These are phyloP conservation scores for Solanum tarapatanum DNA, from an alignment of 257 asterid genomes.

Conservation along the genomic window DNA sequence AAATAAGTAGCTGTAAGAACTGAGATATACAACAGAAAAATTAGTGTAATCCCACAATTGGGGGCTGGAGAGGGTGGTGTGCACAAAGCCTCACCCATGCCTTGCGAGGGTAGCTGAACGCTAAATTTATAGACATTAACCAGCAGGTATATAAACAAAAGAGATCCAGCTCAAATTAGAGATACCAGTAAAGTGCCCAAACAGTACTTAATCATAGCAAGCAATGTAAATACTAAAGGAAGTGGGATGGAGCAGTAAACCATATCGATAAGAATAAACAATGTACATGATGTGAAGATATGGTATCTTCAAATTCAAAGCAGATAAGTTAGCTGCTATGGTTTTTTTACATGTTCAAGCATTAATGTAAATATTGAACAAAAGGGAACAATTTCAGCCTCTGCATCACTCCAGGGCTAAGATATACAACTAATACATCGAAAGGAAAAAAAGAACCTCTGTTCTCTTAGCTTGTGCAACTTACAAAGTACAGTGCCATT, in stretches of 20 bases:
- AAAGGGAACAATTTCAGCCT: background rate
- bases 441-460: background rate
- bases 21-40: background rate
- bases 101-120: background rate
- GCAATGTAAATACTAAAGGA: background rate
- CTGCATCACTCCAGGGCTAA: background rate
- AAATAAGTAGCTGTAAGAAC: background rate
- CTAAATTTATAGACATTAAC: background rate
- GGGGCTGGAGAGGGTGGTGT: background rate
- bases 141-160: background rate
- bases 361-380: background rate
- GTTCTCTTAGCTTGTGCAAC: background rate
- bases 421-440: background rate
- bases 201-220: background rate
- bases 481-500: background rate
- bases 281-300: background rate
- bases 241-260: background rate
- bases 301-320: background rate
- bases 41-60: background rate
- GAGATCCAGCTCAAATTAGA: background rate
- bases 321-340: background rate
- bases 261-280: background rate
- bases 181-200: background rate
- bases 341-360: background rate
- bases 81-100: background rate